Evolutionary conservation across 2,329 filamentous ascomycete genomes (phyloP).

Genomic region (Bimuria novae-zelandiae): DNA sequence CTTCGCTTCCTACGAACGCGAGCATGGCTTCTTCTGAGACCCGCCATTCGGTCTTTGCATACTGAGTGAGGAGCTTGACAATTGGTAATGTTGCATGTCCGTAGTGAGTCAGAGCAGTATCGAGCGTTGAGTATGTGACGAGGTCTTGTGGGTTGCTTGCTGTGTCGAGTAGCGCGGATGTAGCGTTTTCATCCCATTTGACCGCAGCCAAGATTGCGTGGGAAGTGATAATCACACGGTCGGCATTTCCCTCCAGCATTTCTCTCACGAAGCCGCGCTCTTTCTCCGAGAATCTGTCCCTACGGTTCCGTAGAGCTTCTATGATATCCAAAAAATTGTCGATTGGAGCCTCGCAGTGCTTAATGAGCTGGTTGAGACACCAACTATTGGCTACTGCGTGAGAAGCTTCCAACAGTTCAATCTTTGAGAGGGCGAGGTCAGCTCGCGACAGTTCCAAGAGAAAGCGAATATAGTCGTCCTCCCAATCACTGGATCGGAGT

Average conservation of each 20-base stretch:
- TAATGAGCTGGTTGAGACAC: background rate
- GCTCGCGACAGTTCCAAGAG: background rate
- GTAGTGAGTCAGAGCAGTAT: background rate
- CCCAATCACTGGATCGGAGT: too few relatives aligned
- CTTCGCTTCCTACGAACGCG: background rate
- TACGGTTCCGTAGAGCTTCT: background rate
- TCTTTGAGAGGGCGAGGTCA: background rate
- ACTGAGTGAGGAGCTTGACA: background rate
- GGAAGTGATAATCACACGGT: background rate
- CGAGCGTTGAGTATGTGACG: background rate
- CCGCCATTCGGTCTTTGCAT: background rate
- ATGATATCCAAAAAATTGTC: background rate
- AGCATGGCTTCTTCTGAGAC: background rate
- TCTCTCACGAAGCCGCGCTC: background rate
- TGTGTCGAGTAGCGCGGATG: background rate
- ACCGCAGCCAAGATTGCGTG: background rate
- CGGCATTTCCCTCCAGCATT: background rate
- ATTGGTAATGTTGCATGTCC: background rate
- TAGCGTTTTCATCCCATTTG: background rate
- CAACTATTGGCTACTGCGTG: background rate
- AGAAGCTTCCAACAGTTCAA: background rate
- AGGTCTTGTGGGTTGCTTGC: background rate
- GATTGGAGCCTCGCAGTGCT: background rate
- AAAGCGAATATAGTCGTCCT: background rate
- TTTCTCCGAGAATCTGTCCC: background rate